Evolutionary conservation across 345 rosid species (phyloP), one percentile per base, ranked within the genome.

Genomic region (Aethionema arabicum): DNA sequence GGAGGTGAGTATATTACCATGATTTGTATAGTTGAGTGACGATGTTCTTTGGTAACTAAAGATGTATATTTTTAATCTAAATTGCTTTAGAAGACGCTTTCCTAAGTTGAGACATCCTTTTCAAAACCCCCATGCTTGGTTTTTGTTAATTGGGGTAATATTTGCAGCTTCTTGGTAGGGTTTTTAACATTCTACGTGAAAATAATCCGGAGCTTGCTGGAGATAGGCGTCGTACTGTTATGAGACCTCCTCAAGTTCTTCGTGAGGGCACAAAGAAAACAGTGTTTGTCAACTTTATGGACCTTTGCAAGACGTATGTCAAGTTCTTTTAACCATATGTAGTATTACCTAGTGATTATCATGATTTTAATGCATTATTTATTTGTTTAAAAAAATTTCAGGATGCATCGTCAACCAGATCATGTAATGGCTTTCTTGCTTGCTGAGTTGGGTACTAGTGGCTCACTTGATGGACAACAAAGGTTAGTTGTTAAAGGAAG

Each of bases 261-360:
- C 95, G 95, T 61, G 99, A 95, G 68, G 99, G 99, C 21, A 95
- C 99, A 65, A 95, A 88, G 95, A 95, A 95, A 73, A 90, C 97
- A 2, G 92, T 83, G 30, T 88, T 95, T 69, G 97, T 88, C 69
- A 90, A 95, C 76, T 90, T 88, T 41, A 90, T 85, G 97, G 96
- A 90, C 76, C 92, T 95, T 55, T 95, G 99, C 85, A 90, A 78
- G 71, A 84, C 89, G 95, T 95, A 79, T 21, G 79, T 32, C 45
- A 41, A 56, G 2, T 3, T 54, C 4, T 11, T 4, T 36, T 42
- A 42, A 12, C 11, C 16, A 42, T 13, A 11, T 29, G 15, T 50
- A 32, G 12, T 62, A 56, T 31, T n/a, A n/a, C n/a, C 27, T 49
- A 16, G 16, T 21, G 6, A 53, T 59, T 10, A 32, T 49, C 52